phyloP scores from a whole-genome alignment of 768 basidiomycete species.

The Lactarius hatsudake region DNA sequence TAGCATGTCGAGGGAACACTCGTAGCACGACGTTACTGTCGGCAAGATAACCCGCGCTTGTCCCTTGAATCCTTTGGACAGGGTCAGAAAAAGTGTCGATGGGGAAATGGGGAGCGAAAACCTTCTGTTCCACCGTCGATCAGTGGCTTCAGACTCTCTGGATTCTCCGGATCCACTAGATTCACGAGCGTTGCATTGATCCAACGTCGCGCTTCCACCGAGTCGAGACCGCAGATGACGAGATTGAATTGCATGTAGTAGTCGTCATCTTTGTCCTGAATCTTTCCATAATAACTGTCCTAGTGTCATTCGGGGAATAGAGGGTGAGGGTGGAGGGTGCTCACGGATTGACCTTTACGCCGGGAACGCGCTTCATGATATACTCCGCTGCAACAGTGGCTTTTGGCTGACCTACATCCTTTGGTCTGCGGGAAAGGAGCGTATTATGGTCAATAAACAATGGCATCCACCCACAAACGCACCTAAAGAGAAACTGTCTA shows the following conservation, averaged over 20 bases:
- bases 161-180: slow-evolving; percentile 88
- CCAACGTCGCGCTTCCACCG: slow-evolving; percentile 96
- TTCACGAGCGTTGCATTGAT: slow-evolving; percentile 97
- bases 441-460: slow-evolving; percentile 3
- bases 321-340: slow-evolving; percentile 34
- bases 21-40: slow-evolving; percentile 93
- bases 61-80: slow-evolving; percentile 84
- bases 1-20: slow-evolving; percentile 97
- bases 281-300: slow-evolving; percentile 88
- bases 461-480: slow-evolving; percentile 21
- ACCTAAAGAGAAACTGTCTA: slow-evolving; percentile 97
- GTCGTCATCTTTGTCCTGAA: slow-evolving; percentile 93
- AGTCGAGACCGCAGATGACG: slow-evolving; percentile 95
- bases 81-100: background rate
- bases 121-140: slow-evolving; percentile 99
- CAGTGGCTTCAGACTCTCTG: slow-evolving; percentile 91
- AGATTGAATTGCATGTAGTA: slow-evolving; percentile 98
- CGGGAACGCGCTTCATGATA: slow-evolving; percentile 94
- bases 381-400: slow-evolving; percentile 93
- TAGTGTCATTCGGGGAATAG: slow-evolving; percentile 10
- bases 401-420: slow-evolving; percentile 93
- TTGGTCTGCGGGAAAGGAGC: slow-evolving; percentile 47
- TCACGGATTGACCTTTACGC: slow-evolving; percentile 95
- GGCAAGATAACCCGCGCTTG: slow-evolving; percentile 97
- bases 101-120: slow-evolving; percentile 32